Evolutionary conservation across 768 basidiomycete species (phyloP).

Genomic region (Mycena metata): DNA sequence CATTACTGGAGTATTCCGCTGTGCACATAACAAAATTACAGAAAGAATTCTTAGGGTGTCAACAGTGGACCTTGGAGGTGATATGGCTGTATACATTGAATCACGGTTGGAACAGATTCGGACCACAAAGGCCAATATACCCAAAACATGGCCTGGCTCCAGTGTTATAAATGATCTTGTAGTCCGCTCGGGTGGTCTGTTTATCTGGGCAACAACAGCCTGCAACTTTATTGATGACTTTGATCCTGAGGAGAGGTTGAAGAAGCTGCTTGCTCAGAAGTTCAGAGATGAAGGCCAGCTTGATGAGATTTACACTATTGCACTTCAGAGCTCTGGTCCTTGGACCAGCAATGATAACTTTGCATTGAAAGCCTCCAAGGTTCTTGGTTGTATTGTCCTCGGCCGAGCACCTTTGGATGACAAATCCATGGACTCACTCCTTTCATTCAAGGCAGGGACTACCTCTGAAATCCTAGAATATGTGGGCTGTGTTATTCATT

Average conservation of each 20-base stretch:
- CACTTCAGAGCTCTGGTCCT: background rate
- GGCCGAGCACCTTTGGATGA: background rate
- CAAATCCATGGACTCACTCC: background rate
- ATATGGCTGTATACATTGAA: too few relatives aligned
- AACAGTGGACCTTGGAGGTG: too few relatives aligned
- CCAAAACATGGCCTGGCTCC: constrained; percentile 36
- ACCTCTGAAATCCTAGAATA: background rate
- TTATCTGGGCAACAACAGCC: constrained; percentile 45
- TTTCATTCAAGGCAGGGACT: background rate
- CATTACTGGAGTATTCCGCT: constrained; percentile 23
- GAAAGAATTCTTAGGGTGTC: too few relatives aligned
- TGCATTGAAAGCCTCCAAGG: background rate
- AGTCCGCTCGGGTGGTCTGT: constrained; percentile 33
- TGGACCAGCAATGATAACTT: background rate
- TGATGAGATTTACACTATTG: background rate
- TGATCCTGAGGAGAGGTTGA: background rate
- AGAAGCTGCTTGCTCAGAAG: background rate
- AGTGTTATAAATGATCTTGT: constrained; percentile 22
- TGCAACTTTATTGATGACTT: constrained; percentile 34
- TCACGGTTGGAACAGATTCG: background rate
- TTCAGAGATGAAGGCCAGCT: background rate
- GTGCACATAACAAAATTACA: too few relatives aligned
- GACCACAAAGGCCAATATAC: background rate
- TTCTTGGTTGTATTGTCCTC: background rate
- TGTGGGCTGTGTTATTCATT: constrained; percentile 4